Evolutionary conservation across 139 green algal genomes (phyloP), one percentile per base, ranked within the genome.

Genomic region (Coccomyxa sp.): DNA sequence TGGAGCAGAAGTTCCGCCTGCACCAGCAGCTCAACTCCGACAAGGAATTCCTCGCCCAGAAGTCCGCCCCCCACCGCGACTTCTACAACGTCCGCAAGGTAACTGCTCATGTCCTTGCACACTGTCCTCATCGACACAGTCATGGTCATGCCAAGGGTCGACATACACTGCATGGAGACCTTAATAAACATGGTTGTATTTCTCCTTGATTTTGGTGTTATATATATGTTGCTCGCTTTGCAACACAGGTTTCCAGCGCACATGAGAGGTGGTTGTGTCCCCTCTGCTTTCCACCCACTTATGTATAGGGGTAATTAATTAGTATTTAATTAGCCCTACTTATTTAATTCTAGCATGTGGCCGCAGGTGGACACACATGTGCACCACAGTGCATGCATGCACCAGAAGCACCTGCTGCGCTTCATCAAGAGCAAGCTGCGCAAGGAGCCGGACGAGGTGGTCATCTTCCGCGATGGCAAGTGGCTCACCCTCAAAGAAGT

Each of bases 11-110:
- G 90, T 98, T 98, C 90, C 95, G 96, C 86, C 91, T 98, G 81
- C 95, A 99, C 89, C 91, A 97, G 57, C 98, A 98, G 96, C 94
- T 99, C 27, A 99, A 99, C 87, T 93, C 95, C 23, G 97, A 99
- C 88, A 97, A 97, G 87, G 97, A 99, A 91, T 98, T 98, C 87
- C 84, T 98, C 31, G 95, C 94, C 9, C 97, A 99, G 91, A 99
- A 99, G 90, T 87, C 84, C 10, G 97, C 96, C 28, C 96, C 97
- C 13, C 97, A 99, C 90, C 87, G 96, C n/a, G 95, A 99, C 90
- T 99, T 99, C 84, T 99, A 99, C 93, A 99, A 99, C 90, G 95
- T 99, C 57, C 91, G 97, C 83, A 99, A 99, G 93, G 95, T 94
- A 28, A 1, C 38, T 51, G 38, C 38, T 51, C 38, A 51, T 51